phyloP scores from a whole-genome alignment of 768 basidiomycete species.

The Lentinula raphanica region DNA sequence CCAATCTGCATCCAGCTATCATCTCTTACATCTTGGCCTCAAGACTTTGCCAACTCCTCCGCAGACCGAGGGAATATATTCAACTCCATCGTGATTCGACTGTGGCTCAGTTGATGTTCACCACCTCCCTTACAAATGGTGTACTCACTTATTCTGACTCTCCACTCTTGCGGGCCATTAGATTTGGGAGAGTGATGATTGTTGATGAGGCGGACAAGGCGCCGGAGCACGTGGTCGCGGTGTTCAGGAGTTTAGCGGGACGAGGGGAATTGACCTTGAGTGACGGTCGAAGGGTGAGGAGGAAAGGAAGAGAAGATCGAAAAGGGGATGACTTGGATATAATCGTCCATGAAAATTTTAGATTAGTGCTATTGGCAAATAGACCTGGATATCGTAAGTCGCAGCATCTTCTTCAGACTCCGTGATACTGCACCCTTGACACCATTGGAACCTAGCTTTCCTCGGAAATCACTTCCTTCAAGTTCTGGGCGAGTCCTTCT shows the following conservation, averaged over 20 bases:
- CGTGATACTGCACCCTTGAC: not conserved
- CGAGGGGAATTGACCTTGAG: slow-evolving; percentile 60
- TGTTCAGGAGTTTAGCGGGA: slow-evolving; percentile 64
- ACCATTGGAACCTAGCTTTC: slow-evolving; percentile 41
- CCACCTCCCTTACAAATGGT: slow-evolving; percentile 53
- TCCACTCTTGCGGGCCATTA: slow-evolving; percentile 60
- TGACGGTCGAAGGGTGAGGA: slow-evolving; percentile 51
- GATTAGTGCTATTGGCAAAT: slow-evolving; percentile 61
- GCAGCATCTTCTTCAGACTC: not conserved
- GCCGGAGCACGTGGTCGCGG: slow-evolving; percentile 66
- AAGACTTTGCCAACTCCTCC: slow-evolving; percentile 37
- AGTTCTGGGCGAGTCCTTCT: slow-evolving; percentile 67
- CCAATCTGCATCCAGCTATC: not conserved
- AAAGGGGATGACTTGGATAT: slow-evolving; percentile 47
- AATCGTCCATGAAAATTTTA: slow-evolving; percentile 57
- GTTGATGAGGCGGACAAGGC: slow-evolving; percentile 73
- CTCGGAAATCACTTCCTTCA: slow-evolving; percentile 70
- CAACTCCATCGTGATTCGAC: slow-evolving; percentile 69
- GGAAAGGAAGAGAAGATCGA: slow-evolving; percentile 24
- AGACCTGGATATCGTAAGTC: slow-evolving; percentile 62
- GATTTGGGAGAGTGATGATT: slow-evolving; percentile 57
- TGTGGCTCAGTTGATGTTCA: slow-evolving; percentile 67
- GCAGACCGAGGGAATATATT: slow-evolving; percentile 62
- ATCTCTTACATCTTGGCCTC: not conserved
- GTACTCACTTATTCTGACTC: slow-evolving; percentile 59